Conservation (phyloP, 2,329 filamentous ascomycete genomes). For the Ophiostoma sp. region DNA sequence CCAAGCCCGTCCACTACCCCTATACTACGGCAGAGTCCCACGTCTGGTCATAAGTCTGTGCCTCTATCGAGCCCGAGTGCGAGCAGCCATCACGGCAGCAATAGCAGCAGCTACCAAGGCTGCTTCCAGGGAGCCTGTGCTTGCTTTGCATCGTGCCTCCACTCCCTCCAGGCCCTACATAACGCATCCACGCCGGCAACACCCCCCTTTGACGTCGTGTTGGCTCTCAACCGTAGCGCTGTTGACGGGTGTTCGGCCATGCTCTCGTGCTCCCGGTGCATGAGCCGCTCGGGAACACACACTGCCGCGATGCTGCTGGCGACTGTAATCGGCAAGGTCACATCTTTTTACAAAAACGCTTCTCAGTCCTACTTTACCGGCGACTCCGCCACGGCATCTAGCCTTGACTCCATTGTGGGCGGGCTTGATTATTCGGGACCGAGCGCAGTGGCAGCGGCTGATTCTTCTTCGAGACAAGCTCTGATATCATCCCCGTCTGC, state of each 20-base stretch:
- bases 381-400: background rate
- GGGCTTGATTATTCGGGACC: constrained; percentile 16
- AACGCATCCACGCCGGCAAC: constrained; percentile 32
- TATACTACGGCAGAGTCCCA: constrained; percentile 31
- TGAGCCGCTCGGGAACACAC: constrained; percentile 40
- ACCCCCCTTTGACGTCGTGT: constrained; percentile 42
- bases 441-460: background rate
- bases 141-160: constrained; percentile 44
- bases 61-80: constrained; percentile 18
- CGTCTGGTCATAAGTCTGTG: constrained; percentile 31
- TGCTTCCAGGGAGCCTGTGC: constrained; percentile 33
- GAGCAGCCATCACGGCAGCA: background rate
- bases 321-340: constrained; percentile 45
- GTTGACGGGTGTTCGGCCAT: constrained; percentile 45
- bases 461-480: background rate
- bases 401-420: background rate
- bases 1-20: constrained; percentile 39
- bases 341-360: constrained; percentile 42
- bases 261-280: constrained; percentile 43
- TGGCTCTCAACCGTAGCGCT: constrained; percentile 44
- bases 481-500: background rate
- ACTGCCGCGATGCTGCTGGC: constrained; percentile 46
- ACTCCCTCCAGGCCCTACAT: constrained; percentile 44
- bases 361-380: constrained; percentile 22
- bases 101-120: constrained; percentile 1